These are phyloP conservation scores for Claviceps africana DNA, from an alignment of 2,329 filamentous ascomycete species.

Conservation along the genomic window DNA sequence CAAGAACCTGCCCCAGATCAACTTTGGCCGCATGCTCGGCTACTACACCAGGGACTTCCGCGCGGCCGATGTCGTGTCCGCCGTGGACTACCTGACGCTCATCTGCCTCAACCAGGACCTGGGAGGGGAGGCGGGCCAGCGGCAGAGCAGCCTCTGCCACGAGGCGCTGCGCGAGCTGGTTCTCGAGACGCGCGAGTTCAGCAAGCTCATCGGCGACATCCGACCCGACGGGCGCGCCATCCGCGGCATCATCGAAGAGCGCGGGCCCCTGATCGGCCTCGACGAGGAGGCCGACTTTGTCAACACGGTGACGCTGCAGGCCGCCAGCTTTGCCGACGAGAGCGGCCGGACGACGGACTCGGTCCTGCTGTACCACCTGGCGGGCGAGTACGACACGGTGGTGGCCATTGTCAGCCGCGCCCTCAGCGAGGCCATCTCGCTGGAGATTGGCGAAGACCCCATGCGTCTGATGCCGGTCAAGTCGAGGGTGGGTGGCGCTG, in stretches of 20 bases:
- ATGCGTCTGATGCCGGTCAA: constrained; percentile 68
- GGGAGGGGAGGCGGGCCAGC: constrained; percentile 55
- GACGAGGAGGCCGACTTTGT: constrained; percentile 72
- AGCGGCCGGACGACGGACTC: constrained; percentile 88
- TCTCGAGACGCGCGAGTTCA: constrained; percentile 93
- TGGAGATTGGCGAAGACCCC: constrained; percentile 71
- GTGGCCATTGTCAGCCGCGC: constrained; percentile 78
- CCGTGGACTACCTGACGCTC: constrained; percentile 82
- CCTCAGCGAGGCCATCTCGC: constrained; percentile 74
- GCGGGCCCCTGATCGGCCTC: constrained; percentile 67
- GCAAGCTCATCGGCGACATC: constrained; percentile 84
- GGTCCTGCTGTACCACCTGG: constrained; percentile 85
- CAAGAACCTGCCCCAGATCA: constrained; percentile 65
- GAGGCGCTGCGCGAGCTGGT: constrained; percentile 88
- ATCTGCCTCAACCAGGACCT: constrained; percentile 87
- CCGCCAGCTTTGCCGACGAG: constrained; percentile 84
- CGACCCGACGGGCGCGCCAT: constrained; percentile 73
- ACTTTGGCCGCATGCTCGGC: constrained; percentile 85
- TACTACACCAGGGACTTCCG: constrained; percentile 96
- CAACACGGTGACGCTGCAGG: constrained; percentile 81
- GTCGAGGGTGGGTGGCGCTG: constrained; percentile 38
- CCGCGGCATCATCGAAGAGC: constrained; percentile 74
- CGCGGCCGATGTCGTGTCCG: constrained; percentile 73
- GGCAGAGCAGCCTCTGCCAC: constrained; percentile 73
- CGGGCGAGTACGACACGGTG: constrained; percentile 92